Conservation (phyloP, 495 filamentous ascomycete genomes). For the Aspergillus kassunensis region DNA sequence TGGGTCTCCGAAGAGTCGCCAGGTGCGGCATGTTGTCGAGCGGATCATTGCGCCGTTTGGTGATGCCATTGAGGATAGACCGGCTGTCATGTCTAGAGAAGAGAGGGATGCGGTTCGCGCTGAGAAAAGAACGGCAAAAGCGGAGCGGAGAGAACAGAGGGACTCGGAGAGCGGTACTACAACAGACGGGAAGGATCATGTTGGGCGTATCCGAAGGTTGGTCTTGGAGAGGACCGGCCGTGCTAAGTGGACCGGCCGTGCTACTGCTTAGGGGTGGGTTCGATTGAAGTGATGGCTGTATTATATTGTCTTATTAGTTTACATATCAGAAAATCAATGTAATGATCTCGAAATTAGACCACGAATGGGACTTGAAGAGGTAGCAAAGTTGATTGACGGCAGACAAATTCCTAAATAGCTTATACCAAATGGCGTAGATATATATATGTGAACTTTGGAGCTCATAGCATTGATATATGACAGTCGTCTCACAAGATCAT, state of each 20-base stretch:
- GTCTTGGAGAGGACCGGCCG: slow-evolving; percentile 13
- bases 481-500: no score
- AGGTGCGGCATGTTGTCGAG: slow-evolving; percentile 73
- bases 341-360: no score
- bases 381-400: no score
- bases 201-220: slow-evolving; percentile 20
- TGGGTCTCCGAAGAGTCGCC: slow-evolving; percentile 58
- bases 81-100: slow-evolving; percentile 59
- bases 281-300: slow-evolving; percentile 2
- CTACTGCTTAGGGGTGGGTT: not conserved
- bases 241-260: no score
- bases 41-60: slow-evolving; percentile 73
- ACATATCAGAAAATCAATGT: not conserved
- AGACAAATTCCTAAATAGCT: no score
- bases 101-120: slow-evolving; percentile 52
- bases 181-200: slow-evolving; percentile 22
- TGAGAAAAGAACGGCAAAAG: slow-evolving; percentile 47
- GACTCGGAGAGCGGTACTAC: slow-evolving; percentile 21
- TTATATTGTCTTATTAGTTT: slow-evolving; percentile 13
- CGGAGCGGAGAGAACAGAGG: slow-evolving; percentile 41
- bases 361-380: no score
- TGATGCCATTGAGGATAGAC: slow-evolving; percentile 54
- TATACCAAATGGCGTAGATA: no score
- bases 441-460: no score
- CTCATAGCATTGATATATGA: no score